These are phyloP conservation scores for Ballota nigra DNA, from an alignment of 257 asterid genomes.

Conservation along the genomic window DNA sequence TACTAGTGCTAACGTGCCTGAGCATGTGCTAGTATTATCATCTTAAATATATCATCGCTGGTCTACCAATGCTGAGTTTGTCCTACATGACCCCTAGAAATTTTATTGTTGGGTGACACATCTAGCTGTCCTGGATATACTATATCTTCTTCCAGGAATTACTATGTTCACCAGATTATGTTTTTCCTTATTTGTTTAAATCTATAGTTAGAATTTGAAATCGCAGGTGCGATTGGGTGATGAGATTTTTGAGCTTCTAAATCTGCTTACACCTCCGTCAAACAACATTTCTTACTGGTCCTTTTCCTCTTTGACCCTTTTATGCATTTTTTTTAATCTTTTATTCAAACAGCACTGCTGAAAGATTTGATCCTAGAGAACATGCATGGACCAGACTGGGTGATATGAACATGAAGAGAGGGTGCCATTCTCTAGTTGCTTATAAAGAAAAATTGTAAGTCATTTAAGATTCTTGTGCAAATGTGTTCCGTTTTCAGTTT, in stretches of 20 bases:
- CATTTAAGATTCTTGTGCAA: neutral
- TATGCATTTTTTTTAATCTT: neutral
- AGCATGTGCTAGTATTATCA: neutral
- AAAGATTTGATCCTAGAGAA: slow-evolving; percentile 77
- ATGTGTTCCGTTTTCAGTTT: neutral
- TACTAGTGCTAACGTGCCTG: neutral
- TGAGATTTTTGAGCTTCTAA: neutral
- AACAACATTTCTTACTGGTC: neutral
- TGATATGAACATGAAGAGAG: slow-evolving; percentile 53
- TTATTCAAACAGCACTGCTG: slow-evolving; percentile 41
- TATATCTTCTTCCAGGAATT: neutral
- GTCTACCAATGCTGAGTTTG: neutral
- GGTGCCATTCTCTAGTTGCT: slow-evolving; percentile 60
- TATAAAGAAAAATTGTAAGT: slow-evolving; percentile 61
- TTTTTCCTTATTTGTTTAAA: neutral
- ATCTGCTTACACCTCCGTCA: neutral
- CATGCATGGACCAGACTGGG: slow-evolving; percentile 49
- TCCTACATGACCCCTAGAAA: too few relatives aligned
- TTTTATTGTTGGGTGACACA: too few relatives aligned
- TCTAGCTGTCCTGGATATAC: too few relatives aligned
- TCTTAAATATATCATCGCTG: neutral
- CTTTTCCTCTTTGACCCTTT: slow-evolving; percentile 3
- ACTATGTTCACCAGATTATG: neutral
- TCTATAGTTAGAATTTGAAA: neutral
- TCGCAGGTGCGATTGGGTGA: neutral